Conservation (phyloP, 208 protist genomes). For the Kentomonas sorsogonicus region DNA sequence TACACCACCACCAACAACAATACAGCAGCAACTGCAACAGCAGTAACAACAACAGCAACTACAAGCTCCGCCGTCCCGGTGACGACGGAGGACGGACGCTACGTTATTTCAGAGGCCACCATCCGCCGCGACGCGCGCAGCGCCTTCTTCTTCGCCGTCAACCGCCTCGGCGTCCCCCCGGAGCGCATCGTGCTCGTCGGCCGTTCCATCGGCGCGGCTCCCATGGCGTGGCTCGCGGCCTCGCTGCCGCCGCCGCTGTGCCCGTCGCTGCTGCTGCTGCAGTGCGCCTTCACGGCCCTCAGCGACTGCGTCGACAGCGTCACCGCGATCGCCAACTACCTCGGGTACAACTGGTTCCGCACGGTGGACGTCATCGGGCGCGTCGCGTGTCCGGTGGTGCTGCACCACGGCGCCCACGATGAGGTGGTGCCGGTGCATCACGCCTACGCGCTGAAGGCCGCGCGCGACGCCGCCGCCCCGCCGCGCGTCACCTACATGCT, state of each 20-base stretch:
- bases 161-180: slow-evolving; percentile 43
- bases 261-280: slow-evolving; percentile 54
- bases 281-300: slow-evolving; percentile 72
- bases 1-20: too few relatives aligned
- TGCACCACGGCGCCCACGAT: slow-evolving; percentile 81
- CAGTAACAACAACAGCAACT: too few relatives aligned
- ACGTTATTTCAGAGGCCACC: slow-evolving; percentile 45
- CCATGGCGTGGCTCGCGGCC: slow-evolving; percentile 44
- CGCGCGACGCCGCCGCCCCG: slow-evolving; percentile 30
- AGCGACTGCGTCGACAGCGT: slow-evolving; percentile 55
- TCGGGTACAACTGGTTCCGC: slow-evolving; percentile 79
- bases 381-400: slow-evolving; percentile 67
- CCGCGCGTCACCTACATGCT: slow-evolving; percentile 59
- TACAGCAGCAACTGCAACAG: too few relatives aligned
- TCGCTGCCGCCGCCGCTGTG: slow-evolving; percentile 26
- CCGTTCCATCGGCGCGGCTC: slow-evolving; percentile 70
- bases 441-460: slow-evolving; percentile 44
- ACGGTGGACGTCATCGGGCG: slow-evolving; percentile 74
- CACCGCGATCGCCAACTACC: slow-evolving; percentile 57
- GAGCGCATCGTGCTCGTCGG: slow-evolving; percentile 67
- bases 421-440: slow-evolving; percentile 66
- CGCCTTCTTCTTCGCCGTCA: slow-evolving; percentile 56
- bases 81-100: too few relatives aligned
- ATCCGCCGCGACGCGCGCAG: slow-evolving; percentile 61
- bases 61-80: too few relatives aligned